phyloP scores from a whole-genome alignment of 2,329 filamentous ascomycete species.

The Talaromyces sp. region DNA sequence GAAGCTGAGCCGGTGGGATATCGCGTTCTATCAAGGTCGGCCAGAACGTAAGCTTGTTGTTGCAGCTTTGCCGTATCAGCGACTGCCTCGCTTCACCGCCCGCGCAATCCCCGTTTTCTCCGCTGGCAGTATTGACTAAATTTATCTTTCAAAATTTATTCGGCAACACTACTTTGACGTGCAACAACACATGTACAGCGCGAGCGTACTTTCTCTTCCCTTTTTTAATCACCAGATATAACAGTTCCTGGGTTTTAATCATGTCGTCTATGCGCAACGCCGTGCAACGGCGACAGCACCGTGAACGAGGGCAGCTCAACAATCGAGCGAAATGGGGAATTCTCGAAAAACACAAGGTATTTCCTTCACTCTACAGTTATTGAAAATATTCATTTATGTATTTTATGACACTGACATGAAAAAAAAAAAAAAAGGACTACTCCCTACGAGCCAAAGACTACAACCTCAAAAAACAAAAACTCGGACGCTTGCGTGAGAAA shows the following conservation, averaged over 20 bases:
- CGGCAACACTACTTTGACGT: background rate
- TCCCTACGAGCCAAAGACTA: slow-evolving; percentile 61
- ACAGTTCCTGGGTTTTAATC: background rate
- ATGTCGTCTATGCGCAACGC: slow-evolving; percentile 58
- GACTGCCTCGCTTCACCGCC: background rate
- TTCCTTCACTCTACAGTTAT: background rate
- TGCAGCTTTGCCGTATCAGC: background rate
- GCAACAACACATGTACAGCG: background rate
- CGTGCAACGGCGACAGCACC: slow-evolving; percentile 77
- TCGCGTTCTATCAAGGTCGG: background rate
- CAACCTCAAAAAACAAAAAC: slow-evolving; percentile 57
- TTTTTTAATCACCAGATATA: background rate
- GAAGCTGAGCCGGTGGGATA: background rate
- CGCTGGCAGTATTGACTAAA: slow-evolving; percentile 14
- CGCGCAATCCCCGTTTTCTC: slow-evolving; percentile 7
- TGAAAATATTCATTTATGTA: background rate
- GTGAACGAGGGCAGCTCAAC: slow-evolving; percentile 80
- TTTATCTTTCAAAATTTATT: slow-evolving; percentile 46
- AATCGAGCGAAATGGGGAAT: slow-evolving; percentile 84
- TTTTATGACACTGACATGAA: background rate
- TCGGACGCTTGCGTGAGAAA: slow-evolving; percentile 57
- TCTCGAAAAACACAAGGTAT: slow-evolving; percentile 89
- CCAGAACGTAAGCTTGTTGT: background rate
- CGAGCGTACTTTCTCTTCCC: background rate
- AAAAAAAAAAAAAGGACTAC: slow-evolving; percentile 49